Percentiles rank a stretch among this genome's conserved stretches.
Evolutionary conservation across 148 eudicot genomes (phyloP).

Genomic region (Vaccinium macrocarpon): DNA sequence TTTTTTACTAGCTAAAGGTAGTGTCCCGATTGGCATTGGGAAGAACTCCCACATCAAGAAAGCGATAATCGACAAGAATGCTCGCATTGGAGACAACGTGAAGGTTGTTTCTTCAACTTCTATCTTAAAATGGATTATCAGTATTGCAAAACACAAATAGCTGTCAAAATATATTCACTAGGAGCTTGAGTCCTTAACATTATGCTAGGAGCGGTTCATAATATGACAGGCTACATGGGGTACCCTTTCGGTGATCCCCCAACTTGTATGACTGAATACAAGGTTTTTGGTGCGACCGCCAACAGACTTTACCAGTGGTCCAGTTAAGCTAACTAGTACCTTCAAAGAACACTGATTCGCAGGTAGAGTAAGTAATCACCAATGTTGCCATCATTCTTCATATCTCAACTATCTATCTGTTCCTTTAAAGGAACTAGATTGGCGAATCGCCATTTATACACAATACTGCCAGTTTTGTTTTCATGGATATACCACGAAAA

Average conservation of each 20-base stretch:
- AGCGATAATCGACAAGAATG: constrained; percentile 93
- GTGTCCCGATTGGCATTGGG: constrained; percentile 90
- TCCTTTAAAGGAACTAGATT: background rate
- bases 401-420: background rate
- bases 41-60: constrained; percentile 79
- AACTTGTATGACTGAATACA: too few species aligned
- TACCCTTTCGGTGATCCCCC: too few species aligned
- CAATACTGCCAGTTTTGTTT: background rate
- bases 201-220: too few species aligned
- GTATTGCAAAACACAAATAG: background rate
- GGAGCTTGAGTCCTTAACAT: background rate
- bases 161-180: background rate
- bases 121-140: background rate
- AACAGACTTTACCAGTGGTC: too few species aligned
- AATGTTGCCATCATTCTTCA: background rate
- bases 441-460: background rate
- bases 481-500: background rate
- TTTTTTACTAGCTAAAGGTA: constrained; percentile 72
- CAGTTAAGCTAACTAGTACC: too few species aligned
- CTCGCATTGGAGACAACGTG: constrained; percentile 85
- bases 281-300: too few species aligned
- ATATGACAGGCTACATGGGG: too few species aligned
- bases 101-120: constrained; percentile 37
- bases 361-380: background rate
- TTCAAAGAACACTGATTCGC: background rate